These are phyloP conservation scores for Fusarium stilboides DNA, from an alignment of 2,329 filamentous ascomycete species.

Conservation along the genomic window DNA sequence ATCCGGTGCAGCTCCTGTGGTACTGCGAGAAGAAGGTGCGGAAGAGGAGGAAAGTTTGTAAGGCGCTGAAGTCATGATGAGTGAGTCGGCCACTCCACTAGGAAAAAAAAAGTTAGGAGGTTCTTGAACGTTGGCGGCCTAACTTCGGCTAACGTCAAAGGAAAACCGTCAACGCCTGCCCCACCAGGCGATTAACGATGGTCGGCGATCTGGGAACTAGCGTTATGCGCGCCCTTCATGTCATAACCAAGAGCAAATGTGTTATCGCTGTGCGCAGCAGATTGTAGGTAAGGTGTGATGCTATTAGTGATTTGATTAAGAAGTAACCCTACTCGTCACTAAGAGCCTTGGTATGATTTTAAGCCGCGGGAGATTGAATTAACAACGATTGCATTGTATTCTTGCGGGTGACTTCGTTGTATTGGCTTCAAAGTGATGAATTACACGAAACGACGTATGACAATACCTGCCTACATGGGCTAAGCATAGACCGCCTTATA, in stretches of 20 bases:
- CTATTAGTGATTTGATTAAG: background rate
- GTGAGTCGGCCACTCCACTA: slow-evolving; percentile 25
- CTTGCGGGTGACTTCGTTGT: background rate
- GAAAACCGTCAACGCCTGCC: background rate
- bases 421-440: background rate
- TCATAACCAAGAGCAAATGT: background rate
- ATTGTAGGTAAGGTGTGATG: background rate
- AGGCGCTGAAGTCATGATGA: slow-evolving; percentile 31
- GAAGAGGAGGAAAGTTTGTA: slow-evolving; percentile 27
- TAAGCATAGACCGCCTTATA: slow-evolving; percentile 10
- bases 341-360: background rate
- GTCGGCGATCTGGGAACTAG: slow-evolving; percentile 16
- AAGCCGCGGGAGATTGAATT: background rate
- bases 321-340: background rate
- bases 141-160: slow-evolving; percentile 46
- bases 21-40: slow-evolving; percentile 13
- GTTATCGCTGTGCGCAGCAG: background rate
- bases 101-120: slow-evolving; percentile 30
- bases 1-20: slow-evolving; percentile 22
- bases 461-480: slow-evolving; percentile 1
- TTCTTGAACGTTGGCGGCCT: slow-evolving; percentile 38
- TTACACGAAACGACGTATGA: slow-evolving; percentile 11
- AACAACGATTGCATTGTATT: background rate
- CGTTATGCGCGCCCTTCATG: slow-evolving; percentile 33
- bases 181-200: background rate